Conservation (phyloP, 139 green algal genomes). For the Picochlorum sp. region DNA sequence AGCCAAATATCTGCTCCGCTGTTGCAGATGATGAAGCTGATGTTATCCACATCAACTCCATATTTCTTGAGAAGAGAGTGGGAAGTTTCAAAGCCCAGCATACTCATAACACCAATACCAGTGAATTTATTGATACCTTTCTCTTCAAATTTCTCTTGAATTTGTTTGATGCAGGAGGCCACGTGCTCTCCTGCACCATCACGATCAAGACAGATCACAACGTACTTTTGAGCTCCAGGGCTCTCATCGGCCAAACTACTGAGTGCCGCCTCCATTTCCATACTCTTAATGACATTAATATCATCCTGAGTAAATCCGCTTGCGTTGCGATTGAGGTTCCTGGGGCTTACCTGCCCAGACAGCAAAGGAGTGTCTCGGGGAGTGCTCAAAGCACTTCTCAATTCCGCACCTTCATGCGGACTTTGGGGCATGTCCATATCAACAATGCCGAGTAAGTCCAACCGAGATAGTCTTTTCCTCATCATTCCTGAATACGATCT, state of each 20-base stretch:
- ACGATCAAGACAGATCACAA: slow-evolving; percentile 33
- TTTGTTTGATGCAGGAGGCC: slow-evolving; percentile 3
- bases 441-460: slow-evolving; percentile 1
- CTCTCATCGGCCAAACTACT: background rate
- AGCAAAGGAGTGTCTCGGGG: slow-evolving; percentile 2
- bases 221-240: slow-evolving; percentile 8
- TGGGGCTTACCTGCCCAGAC: background rate
- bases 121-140: slow-evolving; percentile 11
- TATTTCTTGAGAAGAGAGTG: slow-evolving; percentile 14
- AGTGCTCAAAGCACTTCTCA: slow-evolving; percentile 21
- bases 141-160: slow-evolving; percentile 9
- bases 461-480: slow-evolving; percentile 5
- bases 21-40: slow-evolving; percentile 62
- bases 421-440: slow-evolving; percentile 5
- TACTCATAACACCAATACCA: slow-evolving; percentile 53
- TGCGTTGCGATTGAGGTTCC: background rate
- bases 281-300: slow-evolving; percentile 19
- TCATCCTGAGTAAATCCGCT: slow-evolving; percentile 30
- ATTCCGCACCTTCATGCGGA: background rate
- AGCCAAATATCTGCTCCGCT: slow-evolving; percentile 56
- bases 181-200: slow-evolving; percentile 12
- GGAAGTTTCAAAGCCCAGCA: slow-evolving; percentile 49
- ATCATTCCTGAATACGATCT: slow-evolving; percentile 29
- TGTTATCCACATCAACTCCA: slow-evolving; percentile 18
- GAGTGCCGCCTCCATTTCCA: slow-evolving; percentile 8